Evolutionary conservation across 768 basidiomycete species (phyloP).

Genomic region (Kwoniella bestiolae): DNA sequence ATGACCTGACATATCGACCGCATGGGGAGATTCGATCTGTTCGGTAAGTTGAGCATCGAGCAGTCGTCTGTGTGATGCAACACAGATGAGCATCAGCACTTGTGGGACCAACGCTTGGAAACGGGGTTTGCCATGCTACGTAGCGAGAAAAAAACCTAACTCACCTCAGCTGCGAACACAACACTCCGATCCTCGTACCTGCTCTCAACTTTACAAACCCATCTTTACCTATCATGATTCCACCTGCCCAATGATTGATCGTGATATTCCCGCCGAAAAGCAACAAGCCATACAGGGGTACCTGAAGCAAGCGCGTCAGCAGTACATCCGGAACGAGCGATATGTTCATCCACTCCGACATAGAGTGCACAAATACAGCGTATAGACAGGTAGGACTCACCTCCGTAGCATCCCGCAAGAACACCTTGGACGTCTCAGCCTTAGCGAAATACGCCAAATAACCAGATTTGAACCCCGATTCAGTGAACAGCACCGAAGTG

Average conservation of each 20-base stretch:
- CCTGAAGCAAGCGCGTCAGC: conserved; percentile 61
- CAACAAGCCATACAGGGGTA: conserved; percentile 84
- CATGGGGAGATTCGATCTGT: conserved; percentile 65
- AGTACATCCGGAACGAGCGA: background rate
- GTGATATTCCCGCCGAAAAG: conserved; percentile 80
- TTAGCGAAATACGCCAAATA: conserved; percentile 85
- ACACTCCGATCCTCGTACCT: conserved; percentile 86
- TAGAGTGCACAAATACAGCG: no score
- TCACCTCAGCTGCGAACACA: conserved; percentile 83
- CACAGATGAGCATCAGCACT: background rate
- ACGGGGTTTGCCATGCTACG: background rate
- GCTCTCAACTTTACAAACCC: conserved; percentile 69
- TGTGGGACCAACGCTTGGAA: no score
- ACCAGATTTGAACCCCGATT: conserved; percentile 72
- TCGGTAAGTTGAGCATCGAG: conserved; percentile 70
- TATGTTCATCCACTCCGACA: no score
- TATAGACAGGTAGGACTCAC: conserved; percentile 61
- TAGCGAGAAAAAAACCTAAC: conserved; percentile 29
- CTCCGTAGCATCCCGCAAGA: conserved; percentile 84
- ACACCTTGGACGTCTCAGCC: conserved; percentile 76
- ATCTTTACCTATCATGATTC: conserved; percentile 65
- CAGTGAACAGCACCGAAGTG: conserved; percentile 74
- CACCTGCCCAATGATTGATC: conserved; percentile 80
- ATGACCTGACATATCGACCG: conserved; percentile 61
- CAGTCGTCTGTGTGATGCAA: conserved; percentile 62